Evolutionary conservation across 139 green algal genomes (phyloP).

Genomic region (Volvox reticuliferus): DNA sequence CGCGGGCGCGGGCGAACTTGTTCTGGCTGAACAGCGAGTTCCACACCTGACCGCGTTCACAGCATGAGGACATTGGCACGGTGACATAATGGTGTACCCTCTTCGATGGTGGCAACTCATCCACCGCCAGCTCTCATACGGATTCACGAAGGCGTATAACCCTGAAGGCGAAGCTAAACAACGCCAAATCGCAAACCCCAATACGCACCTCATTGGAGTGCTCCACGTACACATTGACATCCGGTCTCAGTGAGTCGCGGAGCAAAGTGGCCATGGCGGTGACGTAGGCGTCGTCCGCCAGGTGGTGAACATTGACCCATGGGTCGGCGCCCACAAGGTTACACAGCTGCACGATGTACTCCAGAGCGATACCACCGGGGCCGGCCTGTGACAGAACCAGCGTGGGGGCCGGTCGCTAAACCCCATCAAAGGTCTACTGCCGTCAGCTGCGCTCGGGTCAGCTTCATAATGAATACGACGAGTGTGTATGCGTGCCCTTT

Average conservation of each 20-base stretch:
- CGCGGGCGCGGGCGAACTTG: slow-evolving; percentile 19
- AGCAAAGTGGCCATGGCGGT: slow-evolving; percentile 38
- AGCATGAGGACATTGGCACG: no score
- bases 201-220: slow-evolving; percentile 55
- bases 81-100: no score
- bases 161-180: no score
- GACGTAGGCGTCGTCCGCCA: slow-evolving; percentile 53
- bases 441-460: no score
- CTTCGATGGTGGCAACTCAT: no score
- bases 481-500: not conserved
- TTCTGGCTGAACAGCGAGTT: slow-evolving; percentile 35
- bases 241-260: slow-evolving; percentile 35
- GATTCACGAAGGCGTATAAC: no score
- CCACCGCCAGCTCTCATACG: no score
- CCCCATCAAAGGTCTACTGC: no score
- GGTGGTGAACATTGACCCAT: slow-evolving; percentile 58
- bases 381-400: not conserved
- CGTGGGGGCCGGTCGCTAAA: no score
- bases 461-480: no score
- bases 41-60: slow-evolving; percentile 36
- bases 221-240: slow-evolving; percentile 52
- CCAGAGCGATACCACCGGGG: slow-evolving; percentile 31
- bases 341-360: slow-evolving; percentile 52
- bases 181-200: not conserved
- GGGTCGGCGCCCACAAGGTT: slow-evolving; percentile 54